Percentiles rank a stretch among this genome's conserved stretches.
phyloP scores from a whole-genome alignment of 805 yeast genomes.

The Kockiozyma suomiensis region DNA sequence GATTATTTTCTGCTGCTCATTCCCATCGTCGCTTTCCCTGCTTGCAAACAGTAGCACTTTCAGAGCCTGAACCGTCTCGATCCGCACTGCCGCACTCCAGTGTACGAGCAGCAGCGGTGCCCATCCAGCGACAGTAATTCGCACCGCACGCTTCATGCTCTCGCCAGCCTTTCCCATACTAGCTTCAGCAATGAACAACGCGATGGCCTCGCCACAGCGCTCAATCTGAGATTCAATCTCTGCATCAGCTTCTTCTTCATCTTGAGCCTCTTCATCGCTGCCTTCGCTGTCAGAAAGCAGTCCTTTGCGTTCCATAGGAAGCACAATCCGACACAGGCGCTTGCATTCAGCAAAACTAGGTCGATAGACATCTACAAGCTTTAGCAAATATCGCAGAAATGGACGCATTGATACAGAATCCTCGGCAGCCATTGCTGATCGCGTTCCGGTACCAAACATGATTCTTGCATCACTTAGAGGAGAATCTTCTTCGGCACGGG shows the following conservation, averaged over 20 bases:
- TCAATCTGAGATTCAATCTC: neutral
- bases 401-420: slow-evolving; percentile 4
- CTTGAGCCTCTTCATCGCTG: neutral
- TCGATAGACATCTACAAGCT: neutral
- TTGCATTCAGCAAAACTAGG: neutral
- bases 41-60: neutral
- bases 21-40: neutral
- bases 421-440: neutral
- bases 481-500: neutral
- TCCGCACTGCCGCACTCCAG: slow-evolving; percentile 17
- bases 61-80: neutral
- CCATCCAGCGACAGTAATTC: slow-evolving; percentile 9
- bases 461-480: neutral
- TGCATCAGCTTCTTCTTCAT: neutral
- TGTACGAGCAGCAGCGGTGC: slow-evolving; percentile 23
- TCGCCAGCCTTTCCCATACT: slow-evolving; percentile 4
- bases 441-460: slow-evolving; percentile 10
- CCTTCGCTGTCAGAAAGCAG: neutral
- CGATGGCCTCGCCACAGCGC: slow-evolving; percentile 6
- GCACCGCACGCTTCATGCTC: slow-evolving; percentile 3
- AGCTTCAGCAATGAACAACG: slow-evolving; percentile 12
- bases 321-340: neutral
- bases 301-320: neutral
- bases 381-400: neutral
- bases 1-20: neutral